Conservation (phyloP, 805 yeast genomes). For the Starmerella bombicola region DNA sequence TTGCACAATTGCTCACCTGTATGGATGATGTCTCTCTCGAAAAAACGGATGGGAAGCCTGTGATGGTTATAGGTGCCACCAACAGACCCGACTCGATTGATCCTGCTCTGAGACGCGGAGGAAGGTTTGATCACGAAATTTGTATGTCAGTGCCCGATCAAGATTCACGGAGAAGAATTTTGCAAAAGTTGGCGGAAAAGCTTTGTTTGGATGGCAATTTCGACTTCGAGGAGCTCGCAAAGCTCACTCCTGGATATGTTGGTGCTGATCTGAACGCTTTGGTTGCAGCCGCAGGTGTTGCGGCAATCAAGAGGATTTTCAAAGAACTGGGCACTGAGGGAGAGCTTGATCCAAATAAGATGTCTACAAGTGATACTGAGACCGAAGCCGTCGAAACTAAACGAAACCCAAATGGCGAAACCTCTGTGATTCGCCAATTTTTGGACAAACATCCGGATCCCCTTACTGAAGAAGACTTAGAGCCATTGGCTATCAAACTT, state of each 20-base stretch:
- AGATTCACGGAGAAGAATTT: constrained; percentile 58
- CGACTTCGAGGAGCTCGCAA: constrained; percentile 64
- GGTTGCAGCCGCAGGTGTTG: constrained; percentile 88
- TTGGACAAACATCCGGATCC: constrained; percentile 66
- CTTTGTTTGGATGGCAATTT: constrained; percentile 57
- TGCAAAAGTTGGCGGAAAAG: constrained; percentile 56
- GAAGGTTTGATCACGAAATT: constrained; percentile 90
- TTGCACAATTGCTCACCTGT: constrained; percentile 85
- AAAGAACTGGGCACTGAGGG: constrained; percentile 30
- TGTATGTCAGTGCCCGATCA: constrained; percentile 92
- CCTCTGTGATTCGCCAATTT: constrained; percentile 32
- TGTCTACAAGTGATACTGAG: neutral
- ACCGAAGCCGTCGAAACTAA: neutral
- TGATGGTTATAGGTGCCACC: constrained; percentile 89
- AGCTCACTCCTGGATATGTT: constrained; percentile 91
- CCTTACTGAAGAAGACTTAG: constrained; percentile 60
- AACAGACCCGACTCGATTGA: constrained; percentile 93
- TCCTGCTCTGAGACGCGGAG: constrained; percentile 90
- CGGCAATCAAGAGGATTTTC: constrained; percentile 86
- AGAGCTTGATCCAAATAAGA: neutral
- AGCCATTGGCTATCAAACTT: constrained; percentile 59
- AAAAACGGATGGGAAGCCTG: constrained; percentile 86
- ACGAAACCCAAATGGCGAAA: neutral
- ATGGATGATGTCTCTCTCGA: constrained; percentile 86
- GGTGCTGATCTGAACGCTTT: constrained; percentile 94